Conservation (phyloP, 2,329 filamentous ascomycete species). For the Aspergillus jensenii region DNA sequence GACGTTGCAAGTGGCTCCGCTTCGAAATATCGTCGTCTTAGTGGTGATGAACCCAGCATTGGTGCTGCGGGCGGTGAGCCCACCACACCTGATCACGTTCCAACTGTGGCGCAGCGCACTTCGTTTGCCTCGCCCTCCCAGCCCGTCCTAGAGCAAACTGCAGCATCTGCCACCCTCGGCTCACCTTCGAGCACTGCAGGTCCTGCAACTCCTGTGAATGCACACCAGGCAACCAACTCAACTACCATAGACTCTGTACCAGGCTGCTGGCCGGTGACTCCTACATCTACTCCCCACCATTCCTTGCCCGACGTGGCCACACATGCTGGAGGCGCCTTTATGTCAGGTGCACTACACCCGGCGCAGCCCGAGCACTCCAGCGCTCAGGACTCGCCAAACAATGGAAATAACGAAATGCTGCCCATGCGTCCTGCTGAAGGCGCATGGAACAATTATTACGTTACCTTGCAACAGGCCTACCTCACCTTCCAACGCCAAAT, state of each 20-base stretch:
- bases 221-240: background rate
- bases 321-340: background rate
- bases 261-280: constrained; percentile 4
- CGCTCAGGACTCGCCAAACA: background rate
- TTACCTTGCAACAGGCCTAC: constrained; percentile 4
- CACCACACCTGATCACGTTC: background rate
- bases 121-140: background rate
- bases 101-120: background rate
- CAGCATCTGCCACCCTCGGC: background rate
- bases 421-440: background rate
- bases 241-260: background rate
- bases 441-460: constrained; percentile 1
- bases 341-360: constrained; percentile 5
- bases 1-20: background rate
- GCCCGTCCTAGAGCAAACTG: background rate
- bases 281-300: background rate
- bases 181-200: background rate
- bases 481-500: background rate
- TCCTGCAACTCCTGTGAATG: background rate
- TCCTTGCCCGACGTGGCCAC: background rate
- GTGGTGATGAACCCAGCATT: background rate
- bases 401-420: background rate
- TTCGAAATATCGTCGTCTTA: constrained; percentile 17
- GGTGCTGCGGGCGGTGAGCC: background rate
- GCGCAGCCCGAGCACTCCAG: background rate